Base-by-base conservation (phyloP, 179 eudicot species). In the Silene vulgaris region DNA sequence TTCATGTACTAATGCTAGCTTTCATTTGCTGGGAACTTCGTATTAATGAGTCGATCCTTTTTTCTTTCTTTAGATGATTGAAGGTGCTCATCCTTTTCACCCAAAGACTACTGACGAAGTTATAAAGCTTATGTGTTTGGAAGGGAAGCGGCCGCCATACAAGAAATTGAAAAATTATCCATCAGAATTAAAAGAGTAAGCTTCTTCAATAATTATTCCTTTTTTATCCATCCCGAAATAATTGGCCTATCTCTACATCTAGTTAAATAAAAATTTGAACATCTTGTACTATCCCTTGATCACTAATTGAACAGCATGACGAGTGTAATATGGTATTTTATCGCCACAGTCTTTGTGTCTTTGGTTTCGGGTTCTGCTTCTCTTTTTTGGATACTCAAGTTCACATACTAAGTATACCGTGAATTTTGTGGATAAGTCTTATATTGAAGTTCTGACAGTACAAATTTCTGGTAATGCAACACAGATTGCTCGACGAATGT, bases 31-130 rank as follows among this genome's bases (percentile, higher is more conserved):
- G 76, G 72, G 3, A 57, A 23, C 43, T 66, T 13, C 52, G 19
- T 77, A 57, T 11, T 52, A 5, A 20, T 57, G 67, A 56, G 17
- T 70, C 40, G 69, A 20, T 37, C 45, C 78, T 30, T 73, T 40
- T 61, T 45, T 17, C 61, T 80, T 73, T 57, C 32, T 81, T 69
- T 82, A 95, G 99, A 92, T 95, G 97, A 77, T 93, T 80, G 97
- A 95, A 77, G 99, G 99, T 69, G 77, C 86, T 19, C 93, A 86
- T 63, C 96, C 99, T 78, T 90, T 95, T 81, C 86, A 91, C 78
- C 90, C 96, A 69, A 90, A 86, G 79, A 76, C 92, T 57, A 84
- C 91, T 8, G 92, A 90, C 77, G 99, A 95, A 66, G 93, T 89
- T 75, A 74, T 83, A 21, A 84, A 80, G 77, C 73, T 88, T 69